phyloP scores from a whole-genome alignment of 495 filamentous ascomycete species.

The Trichocladium antarcticum region DNA sequence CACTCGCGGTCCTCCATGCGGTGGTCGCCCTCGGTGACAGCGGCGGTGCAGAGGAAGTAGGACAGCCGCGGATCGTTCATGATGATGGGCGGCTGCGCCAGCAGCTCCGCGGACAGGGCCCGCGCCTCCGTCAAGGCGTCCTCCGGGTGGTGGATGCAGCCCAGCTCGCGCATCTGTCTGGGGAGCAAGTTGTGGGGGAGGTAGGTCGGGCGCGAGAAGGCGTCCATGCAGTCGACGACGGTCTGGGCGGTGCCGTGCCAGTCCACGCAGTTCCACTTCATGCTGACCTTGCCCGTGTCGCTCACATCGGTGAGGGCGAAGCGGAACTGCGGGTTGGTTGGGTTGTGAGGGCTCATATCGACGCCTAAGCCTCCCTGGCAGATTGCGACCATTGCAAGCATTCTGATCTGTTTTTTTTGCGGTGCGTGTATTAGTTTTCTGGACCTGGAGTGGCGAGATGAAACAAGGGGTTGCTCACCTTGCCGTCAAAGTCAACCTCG shows the following conservation, averaged over 20 bases:
- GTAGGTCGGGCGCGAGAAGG: not conserved
- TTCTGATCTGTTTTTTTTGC: slow-evolving; percentile 8
- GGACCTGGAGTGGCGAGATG: not conserved
- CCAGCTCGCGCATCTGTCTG: not conserved
- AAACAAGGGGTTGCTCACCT: not conserved
- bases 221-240: slow-evolving; percentile 1
- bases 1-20: not conserved
- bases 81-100: too few relatives aligned
- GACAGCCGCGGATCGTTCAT: too few relatives aligned
- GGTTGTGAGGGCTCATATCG: slow-evolving; percentile 1
- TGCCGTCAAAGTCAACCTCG: not conserved
- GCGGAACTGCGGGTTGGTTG: slow-evolving; percentile 3
- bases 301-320: slow-evolving; percentile 6
- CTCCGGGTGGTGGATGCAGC: not conserved
- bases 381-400: slow-evolving; percentile 13
- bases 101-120: too few relatives aligned
- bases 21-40: not conserved
- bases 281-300: not conserved
- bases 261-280: not conserved
- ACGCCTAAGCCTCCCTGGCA: not conserved
- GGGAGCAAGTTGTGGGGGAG: not conserved
- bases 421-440: not conserved
- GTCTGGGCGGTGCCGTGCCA: not conserved
- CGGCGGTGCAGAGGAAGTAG: slow-evolving; percentile 4
- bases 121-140: not conserved